Conservation (phyloP, 2,329 filamentous ascomycete species). For the Beauveria caledonica region DNA sequence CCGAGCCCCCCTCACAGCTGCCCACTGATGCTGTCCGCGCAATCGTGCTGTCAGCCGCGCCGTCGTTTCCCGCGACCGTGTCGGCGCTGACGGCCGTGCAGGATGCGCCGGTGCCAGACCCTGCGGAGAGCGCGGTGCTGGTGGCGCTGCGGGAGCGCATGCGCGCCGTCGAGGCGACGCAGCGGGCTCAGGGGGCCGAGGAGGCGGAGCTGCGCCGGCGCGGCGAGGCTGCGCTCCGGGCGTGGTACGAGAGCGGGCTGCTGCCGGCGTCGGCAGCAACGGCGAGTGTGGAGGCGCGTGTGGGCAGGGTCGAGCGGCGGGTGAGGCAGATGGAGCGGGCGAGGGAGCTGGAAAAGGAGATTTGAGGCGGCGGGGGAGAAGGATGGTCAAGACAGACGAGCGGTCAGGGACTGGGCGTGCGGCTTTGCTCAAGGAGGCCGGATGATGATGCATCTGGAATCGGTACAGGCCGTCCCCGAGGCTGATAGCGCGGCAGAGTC, state of each 20-base stretch:
- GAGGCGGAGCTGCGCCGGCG: constrained; percentile 54
- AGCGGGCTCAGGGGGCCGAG: constrained; percentile 53
- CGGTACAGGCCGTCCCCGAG: background rate
- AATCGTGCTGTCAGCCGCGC: constrained; percentile 48
- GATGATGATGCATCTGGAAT: background rate
- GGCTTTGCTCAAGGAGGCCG: background rate
- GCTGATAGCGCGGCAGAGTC: background rate
- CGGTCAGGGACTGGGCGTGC: no score
- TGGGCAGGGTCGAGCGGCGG: constrained; percentile 56
- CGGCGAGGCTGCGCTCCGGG: constrained; percentile 54
- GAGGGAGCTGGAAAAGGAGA: constrained; percentile 39
- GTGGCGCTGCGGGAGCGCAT: constrained; percentile 54
- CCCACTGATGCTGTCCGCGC: constrained; percentile 42
- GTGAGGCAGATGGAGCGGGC: constrained; percentile 57
- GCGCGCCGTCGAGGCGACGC: constrained; percentile 50
- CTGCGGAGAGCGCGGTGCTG: constrained; percentile 46
- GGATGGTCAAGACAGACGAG: background rate
- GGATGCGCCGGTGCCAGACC: constrained; percentile 49
- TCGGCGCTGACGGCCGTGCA: constrained; percentile 50
- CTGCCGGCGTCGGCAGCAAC: constrained; percentile 60
- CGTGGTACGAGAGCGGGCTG: constrained; percentile 68
- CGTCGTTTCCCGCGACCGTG: constrained; percentile 45
- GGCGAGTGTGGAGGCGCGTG: constrained; percentile 61
- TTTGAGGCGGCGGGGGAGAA: constrained; percentile 15
- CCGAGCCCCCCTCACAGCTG: constrained; percentile 44